Conservation (phyloP, 352 stramenopile species). For the Globisporangium orthogonon region DNA sequence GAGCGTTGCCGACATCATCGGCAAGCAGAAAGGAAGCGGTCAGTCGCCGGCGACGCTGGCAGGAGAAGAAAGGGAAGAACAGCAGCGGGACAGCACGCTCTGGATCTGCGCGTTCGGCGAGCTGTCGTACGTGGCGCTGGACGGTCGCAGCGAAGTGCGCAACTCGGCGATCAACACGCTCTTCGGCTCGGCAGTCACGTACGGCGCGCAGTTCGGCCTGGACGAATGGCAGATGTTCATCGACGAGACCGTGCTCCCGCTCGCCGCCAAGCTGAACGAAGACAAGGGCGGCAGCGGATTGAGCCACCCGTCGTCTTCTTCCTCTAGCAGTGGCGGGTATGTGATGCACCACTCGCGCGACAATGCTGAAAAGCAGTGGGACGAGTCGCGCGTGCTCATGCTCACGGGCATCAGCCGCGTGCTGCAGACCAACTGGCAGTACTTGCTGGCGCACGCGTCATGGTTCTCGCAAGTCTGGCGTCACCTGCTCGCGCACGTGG, state of each 20-base stretch:
- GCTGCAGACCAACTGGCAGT: constrained; percentile 81
- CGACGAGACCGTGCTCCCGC: constrained; percentile 90
- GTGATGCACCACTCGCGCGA: constrained; percentile 95
- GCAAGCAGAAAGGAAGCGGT: constrained; percentile 35
- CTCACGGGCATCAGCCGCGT: constrained; percentile 93
- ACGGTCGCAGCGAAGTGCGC: constrained; percentile 91
- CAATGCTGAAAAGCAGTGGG: constrained; percentile 95
- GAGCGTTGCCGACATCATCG: constrained; percentile 88
- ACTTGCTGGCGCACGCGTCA: constrained; percentile 43
- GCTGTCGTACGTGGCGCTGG: constrained; percentile 85
- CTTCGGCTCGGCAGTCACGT: constrained; percentile 95
- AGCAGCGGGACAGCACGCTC: constrained; percentile 14
- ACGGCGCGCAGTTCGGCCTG: constrained; percentile 88
- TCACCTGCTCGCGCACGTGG: constrained; percentile 53
- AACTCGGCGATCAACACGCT: constrained; percentile 98
- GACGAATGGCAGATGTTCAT: constrained; percentile 92
- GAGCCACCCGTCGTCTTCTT: not conserved
- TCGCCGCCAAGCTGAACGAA: constrained; percentile 64
- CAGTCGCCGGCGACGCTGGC: not conserved
- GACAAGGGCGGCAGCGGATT: constrained; percentile 8
- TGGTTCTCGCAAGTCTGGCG: constrained; percentile 69
- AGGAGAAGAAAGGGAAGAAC: too few species aligned
- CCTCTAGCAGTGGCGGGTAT: constrained; percentile 15
- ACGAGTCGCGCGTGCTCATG: constrained; percentile 93
- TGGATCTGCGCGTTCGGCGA: constrained; percentile 75